Base-by-base conservation (phyloP, 23 red algal species). In the Gracilaria caudata region DNA sequence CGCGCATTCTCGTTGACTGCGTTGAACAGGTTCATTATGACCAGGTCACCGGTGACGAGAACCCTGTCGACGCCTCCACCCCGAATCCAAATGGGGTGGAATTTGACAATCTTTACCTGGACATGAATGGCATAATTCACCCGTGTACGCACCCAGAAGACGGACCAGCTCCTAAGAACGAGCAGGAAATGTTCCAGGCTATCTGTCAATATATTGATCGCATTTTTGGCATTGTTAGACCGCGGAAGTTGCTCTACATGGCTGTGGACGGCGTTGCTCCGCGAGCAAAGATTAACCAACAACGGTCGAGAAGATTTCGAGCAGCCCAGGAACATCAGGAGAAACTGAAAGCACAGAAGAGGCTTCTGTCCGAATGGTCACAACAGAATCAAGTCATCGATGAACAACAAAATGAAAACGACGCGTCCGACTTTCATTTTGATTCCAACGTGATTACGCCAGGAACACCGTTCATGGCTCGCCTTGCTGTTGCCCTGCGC, bases 61-160 rank as follows among this genome's bases (percentile, higher is more conserved):
- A 47, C 16, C 87, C 75, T 17, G 73, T 95, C 33, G 97, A 99
- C 79, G 75, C 85, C 26, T 80, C 82, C 35, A 34, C 68, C 21
- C 84, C 93, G 1, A 99, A 99, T 91, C 97, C 97, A 35, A 95
- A 99, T 68, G 97, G 97, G 23, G 49, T 85, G 23, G 93, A 95
- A 87, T 94, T 77, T 86, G 87, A 92, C 80, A 98, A 98, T 66
- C 88, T 98, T 35, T 98, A 98, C 84, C 66, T 99, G 23, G 97
- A 99, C 71, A 94, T 99, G 97, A 99, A 99, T 71, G 97, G 97
- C 54, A 93, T 99, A 60, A 94, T 99, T 38, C 97, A 99, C 68
- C 93, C 86, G 26, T 95, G 93, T 38, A 90, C 97, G 28, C 97
- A 99, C 56, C 93, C 93, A 11, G 92, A 95, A 36, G 95, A 98